Percentiles rank a stretch among this genome's conserved stretches.
phyloP scores from a whole-genome alignment of 306 rosid genomes.

The Dalbergia cultrata region DNA sequence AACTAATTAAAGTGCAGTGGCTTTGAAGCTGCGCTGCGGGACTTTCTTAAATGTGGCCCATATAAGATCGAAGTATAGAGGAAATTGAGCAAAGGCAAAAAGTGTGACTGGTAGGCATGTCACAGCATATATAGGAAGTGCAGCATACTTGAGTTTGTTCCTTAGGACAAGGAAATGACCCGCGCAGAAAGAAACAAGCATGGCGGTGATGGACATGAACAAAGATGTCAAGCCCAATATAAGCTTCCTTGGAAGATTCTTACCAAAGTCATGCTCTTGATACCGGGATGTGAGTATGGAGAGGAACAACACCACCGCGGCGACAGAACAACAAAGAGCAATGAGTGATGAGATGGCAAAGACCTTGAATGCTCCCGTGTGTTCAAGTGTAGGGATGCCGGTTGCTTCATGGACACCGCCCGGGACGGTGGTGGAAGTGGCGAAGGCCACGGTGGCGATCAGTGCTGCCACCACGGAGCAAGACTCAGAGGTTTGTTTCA shows the following conservation, averaged over 20 bases:
- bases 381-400: constrained; percentile 41
- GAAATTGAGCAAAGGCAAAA: constrained; percentile 57
- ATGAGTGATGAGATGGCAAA: constrained; percentile 51
- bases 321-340: constrained; percentile 51
- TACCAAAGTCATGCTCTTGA: constrained; percentile 47
- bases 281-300: constrained; percentile 55
- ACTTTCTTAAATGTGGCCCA: constrained; percentile 55
- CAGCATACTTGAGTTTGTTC: constrained; percentile 35
- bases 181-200: constrained; percentile 53
- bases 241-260: constrained; percentile 52
- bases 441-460: constrained; percentile 61
- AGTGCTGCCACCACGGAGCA: constrained; percentile 68
- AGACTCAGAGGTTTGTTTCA: constrained; percentile 52
- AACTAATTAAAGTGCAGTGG: constrained; percentile 4
- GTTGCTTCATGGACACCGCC: constrained; percentile 7
- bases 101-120: constrained; percentile 56
- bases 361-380: constrained; percentile 27
- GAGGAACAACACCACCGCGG: constrained; percentile 51
- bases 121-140: constrained; percentile 58
- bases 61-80: constrained; percentile 54
- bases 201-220: constrained; percentile 52
- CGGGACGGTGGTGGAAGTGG: constrained; percentile 48
- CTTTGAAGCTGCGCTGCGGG: constrained; percentile 56
- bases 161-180: constrained; percentile 55
- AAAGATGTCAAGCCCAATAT: constrained; percentile 52